Base-by-base conservation (phyloP, 805 yeast genomes). In the Nematodospora valgi region DNA sequence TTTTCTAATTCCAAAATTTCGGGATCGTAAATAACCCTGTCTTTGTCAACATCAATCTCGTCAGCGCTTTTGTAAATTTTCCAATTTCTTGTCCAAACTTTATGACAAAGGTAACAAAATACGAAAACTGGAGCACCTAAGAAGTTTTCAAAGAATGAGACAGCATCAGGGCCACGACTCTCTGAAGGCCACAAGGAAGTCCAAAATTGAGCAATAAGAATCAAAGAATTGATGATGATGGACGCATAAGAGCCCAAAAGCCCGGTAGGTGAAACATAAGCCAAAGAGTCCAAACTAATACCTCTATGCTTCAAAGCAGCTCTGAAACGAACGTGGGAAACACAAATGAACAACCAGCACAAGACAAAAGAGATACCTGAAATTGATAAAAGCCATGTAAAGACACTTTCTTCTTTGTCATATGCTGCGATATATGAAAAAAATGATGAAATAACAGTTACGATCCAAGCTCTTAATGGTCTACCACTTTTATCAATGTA, bases 151-250 rank as follows among this genome's bases (percentile, higher is more conserved):
- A 62, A 62, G 41, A 62, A 62, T 39, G 51, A 46, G 7, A 41
- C 32, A 8, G 52, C 63, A 33, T 51, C 40, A 9, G 62, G 58
- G 14, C 56, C 51, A 26, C 39, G 38, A 4, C 52, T 49, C 4
- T 52, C 62, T 35, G 56, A 39, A 6, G 72, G 72, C 52, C 44
- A 66, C 39, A 66, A 58, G 5, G 71, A 67, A 23, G 64, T 63
- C 69, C 70, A 66, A 47, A 66, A 66, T 45, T 65, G 71, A 20
- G 65, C 68, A 32, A 64, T 46, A 42, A 66, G 51, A 35, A 66
- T 59, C 35, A 65, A 53, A 9, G 44, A 25, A 43, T 59, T 59
- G 41, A 56, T 51, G 4, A 46, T 34, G 29, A 61, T 46, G 7
- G 66, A 62, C 19, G 59, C 58, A 37, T 47, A 51, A 4, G 71